A percentile compares a stretch with the other conserved stretches of the same genome.
Conservation (phyloP, 2,329 filamentous ascomycete species). For the Plenodomus biglobosus region DNA sequence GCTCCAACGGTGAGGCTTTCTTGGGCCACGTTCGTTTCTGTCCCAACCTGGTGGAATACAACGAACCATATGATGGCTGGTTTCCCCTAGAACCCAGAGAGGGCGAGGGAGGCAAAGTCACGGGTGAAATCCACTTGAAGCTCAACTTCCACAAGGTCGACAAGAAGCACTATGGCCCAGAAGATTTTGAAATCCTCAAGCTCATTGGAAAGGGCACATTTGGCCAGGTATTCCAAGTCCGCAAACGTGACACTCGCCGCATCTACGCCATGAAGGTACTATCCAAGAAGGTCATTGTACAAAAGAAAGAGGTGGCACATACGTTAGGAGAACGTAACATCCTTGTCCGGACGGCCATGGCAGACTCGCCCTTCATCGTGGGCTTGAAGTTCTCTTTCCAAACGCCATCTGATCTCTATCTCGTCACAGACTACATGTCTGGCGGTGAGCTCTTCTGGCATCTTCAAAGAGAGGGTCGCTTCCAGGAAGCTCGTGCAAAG, state of each 20-base stretch:
- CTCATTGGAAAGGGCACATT: constrained; percentile 98
- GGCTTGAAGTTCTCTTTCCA: constrained; percentile 99
- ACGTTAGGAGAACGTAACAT: constrained; percentile 98
- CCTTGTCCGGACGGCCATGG: constrained; percentile 89
- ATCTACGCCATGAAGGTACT: constrained; percentile 99
- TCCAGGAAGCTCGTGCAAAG: constrained; percentile 91
- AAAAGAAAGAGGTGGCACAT: constrained; percentile 98
- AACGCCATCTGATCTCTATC: constrained; percentile 90
- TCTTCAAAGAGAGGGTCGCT: constrained; percentile 92
- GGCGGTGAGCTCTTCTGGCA: constrained; percentile 99
- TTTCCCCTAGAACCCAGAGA: constrained; percentile 79
- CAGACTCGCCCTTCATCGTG: constrained; percentile 96
- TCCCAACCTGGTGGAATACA: constrained; percentile 67
- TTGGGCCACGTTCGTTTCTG: constrained; percentile 86
- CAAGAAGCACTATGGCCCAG: constrained; percentile 88
- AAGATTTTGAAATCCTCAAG: constrained; percentile 93
- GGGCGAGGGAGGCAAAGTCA: constrained; percentile 73
- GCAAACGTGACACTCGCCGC: constrained; percentile 91
- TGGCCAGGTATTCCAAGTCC: constrained; percentile 96
- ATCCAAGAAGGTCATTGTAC: constrained; percentile 99
- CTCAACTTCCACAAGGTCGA: constrained; percentile 80
- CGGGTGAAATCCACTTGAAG: constrained; percentile 85
- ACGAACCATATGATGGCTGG: constrained; percentile 78
- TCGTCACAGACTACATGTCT: constrained; percentile 99
- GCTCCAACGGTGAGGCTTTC: constrained; percentile 81